These are phyloP conservation scores for Camellia lanceoleosa DNA, from an alignment of 148 eudicot genomes.

Conservation along the genomic window DNA sequence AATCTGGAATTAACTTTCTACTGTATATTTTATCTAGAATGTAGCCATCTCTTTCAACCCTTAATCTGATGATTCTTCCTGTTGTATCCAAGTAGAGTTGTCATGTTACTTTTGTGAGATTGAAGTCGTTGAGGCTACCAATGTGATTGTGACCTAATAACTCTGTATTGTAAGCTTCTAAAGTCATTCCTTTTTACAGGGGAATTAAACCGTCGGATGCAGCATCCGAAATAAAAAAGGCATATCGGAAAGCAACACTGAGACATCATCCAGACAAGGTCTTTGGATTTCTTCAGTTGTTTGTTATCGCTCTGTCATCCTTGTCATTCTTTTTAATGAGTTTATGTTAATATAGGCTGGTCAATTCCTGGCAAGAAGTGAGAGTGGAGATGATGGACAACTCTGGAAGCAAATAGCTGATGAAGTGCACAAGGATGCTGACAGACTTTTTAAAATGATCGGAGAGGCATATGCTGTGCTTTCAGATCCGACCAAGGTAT, in stretches of 20 bases:
- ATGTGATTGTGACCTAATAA: neutral
- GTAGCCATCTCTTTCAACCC: neutral
- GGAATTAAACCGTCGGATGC: too few relatives aligned
- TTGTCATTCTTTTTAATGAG: constrained; percentile 9
- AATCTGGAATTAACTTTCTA: neutral
- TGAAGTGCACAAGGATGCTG: constrained; percentile 69
- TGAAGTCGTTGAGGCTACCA: neutral
- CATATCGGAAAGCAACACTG: constrained; percentile 92
- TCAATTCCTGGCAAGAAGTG: constrained; percentile 73
- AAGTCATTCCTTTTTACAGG: too few relatives aligned
- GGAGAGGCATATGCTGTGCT: constrained; percentile 96
- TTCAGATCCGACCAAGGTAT: constrained; percentile 82
- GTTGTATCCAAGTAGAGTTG: neutral
- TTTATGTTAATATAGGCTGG: constrained; percentile 48
- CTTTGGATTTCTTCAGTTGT: constrained; percentile 12
- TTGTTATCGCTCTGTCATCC: neutral
- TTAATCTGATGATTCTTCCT: too few relatives aligned
- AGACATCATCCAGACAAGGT: constrained; percentile 99
- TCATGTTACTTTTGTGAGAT: neutral
- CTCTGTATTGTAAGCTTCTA: neutral
- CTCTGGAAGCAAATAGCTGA: constrained; percentile 74
- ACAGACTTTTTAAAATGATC: constrained; percentile 80
- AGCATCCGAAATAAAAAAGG: constrained; percentile 69
- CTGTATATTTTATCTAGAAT: neutral
- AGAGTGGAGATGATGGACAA: constrained; percentile 67